phyloP scores from a whole-genome alignment of 768 basidiomycete species.

The Kondoa subrosea region DNA sequence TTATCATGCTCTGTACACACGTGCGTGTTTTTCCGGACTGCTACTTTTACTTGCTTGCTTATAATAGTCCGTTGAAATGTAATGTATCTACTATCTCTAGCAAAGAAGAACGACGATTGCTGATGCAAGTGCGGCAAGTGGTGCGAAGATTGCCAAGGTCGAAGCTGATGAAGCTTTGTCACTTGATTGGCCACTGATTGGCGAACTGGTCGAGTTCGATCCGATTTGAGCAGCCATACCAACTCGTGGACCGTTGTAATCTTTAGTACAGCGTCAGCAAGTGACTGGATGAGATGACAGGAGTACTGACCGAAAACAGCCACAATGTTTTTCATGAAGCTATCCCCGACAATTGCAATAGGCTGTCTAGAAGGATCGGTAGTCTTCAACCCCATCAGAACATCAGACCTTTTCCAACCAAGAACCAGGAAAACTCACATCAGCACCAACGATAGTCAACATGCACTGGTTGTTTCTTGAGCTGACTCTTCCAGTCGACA shows the following conservation, averaged over 20 bases:
- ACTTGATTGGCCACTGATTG: neutral
- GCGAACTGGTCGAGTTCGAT: neutral
- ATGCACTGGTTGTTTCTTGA: neutral
- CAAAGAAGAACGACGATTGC: too few species aligned
- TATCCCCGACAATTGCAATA: neutral
- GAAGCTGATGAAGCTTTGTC: too few species aligned
- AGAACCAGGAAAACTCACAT: too few species aligned
- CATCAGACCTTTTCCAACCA: too few species aligned
- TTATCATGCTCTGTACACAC: too few species aligned
- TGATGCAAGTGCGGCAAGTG: too few species aligned
- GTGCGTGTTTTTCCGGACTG: too few species aligned
- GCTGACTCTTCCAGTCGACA: conserved; percentile 35
- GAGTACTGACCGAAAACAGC: neutral
- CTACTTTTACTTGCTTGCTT: too few species aligned
- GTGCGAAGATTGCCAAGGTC: too few species aligned
- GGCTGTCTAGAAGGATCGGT: neutral
- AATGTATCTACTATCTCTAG: too few species aligned
- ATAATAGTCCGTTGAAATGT: too few species aligned
- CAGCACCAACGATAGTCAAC: neutral
- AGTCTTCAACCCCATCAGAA: too few species aligned
- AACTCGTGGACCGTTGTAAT: neutral
- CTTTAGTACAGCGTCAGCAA: neutral
- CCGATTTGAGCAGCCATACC: neutral
- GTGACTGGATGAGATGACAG: neutral
- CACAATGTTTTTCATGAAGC: neutral